Evolutionary conservation across 1,284 basidiomycete genomes (phyloP).

Genomic region (Heterobasidion occidentale): DNA sequence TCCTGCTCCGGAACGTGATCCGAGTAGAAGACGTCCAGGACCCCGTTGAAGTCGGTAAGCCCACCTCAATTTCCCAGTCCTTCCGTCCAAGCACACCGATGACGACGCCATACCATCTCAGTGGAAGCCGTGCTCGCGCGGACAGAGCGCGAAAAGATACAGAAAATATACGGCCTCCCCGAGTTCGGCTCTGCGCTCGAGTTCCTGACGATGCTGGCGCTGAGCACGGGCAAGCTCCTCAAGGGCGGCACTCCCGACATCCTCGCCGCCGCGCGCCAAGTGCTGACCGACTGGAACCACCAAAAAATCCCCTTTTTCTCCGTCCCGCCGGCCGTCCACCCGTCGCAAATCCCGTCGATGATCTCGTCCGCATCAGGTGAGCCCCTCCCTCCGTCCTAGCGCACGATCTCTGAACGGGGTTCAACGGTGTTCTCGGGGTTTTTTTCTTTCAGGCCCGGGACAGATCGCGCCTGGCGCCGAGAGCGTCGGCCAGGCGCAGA

Average conservation of each 20-base stretch:
- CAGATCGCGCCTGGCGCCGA: constrained; percentile 62
- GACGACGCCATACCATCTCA: constrained; percentile 18
- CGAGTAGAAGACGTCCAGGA: constrained; percentile 91
- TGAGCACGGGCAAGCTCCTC: constrained; percentile 78
- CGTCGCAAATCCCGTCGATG: constrained; percentile 60
- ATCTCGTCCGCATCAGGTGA: constrained; percentile 19
- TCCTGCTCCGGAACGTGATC: constrained; percentile 87
- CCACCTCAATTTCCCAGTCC: background rate
- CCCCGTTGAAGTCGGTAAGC: constrained; percentile 78
- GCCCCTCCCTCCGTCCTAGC: background rate
- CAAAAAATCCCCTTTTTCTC: constrained; percentile 93
- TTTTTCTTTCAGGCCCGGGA: constrained; percentile 4
- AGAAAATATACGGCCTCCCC: constrained; percentile 80
- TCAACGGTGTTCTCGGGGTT: background rate
- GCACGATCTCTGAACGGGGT: background rate
- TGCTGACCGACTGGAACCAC: constrained; percentile 95
- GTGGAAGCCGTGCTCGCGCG: constrained; percentile 81
- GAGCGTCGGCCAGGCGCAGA: constrained; percentile 66
- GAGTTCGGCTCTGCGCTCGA: constrained; percentile 67
- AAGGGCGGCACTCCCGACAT: constrained; percentile 95
- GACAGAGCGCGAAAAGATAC: constrained; percentile 62
- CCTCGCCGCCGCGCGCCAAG: constrained; percentile 72
- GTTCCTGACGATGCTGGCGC: constrained; percentile 87
- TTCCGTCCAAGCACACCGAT: constrained; percentile 1
- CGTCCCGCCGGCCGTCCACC: constrained; percentile 69